Percentiles rank a stretch among this genome's conserved stretches.
Evolutionary conservation across 441 rosid species (phyloP).

Genomic region (Adansonia grandidieri): DNA sequence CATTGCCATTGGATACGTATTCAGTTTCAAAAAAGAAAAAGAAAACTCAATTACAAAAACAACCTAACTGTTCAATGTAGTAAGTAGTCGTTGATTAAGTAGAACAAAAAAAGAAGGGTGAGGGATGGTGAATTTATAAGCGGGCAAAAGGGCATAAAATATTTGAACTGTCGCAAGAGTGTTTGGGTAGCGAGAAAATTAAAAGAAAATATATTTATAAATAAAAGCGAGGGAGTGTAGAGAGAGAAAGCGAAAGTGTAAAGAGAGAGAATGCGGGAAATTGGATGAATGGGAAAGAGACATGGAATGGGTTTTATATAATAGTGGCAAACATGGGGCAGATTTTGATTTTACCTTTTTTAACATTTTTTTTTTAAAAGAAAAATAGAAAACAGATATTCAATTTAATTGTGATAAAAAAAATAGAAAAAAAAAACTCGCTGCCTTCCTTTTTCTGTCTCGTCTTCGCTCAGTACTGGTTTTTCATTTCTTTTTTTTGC

Average conservation of each 20-base stretch:
- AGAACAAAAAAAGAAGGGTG: not conserved
- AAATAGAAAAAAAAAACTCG: conserved; percentile 1
- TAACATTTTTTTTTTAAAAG: not conserved
- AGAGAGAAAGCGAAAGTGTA: conserved; percentile 5
- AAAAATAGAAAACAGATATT: not conserved
- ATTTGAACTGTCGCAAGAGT: not conserved
- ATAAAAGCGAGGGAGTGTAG: not conserved
- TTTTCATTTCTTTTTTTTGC: not conserved
- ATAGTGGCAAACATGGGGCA: conserved; percentile 10
- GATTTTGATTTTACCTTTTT: conserved; percentile 18
- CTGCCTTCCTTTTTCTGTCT: conserved; percentile 14
- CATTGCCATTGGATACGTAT: conserved; percentile 17
- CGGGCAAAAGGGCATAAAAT: not conserved
- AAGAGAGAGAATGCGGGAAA: conserved; percentile 35
- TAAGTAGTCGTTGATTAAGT: not conserved
- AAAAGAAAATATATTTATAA: not conserved
- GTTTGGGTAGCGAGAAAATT: conserved; percentile 14
- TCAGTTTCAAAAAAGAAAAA: not conserved
- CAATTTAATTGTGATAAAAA: too few species aligned
- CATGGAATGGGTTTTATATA: conserved; percentile 40
- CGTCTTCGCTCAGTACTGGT: not conserved
- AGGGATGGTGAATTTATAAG: not conserved
- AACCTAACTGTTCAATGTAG: not conserved
- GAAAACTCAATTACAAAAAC: not conserved
- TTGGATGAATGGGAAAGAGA: conserved; percentile 29